A percentile compares a stretch with the other conserved stretches of the same genome.
Evolutionary conservation across 2,329 filamentous ascomycete species (phyloP).

Genomic region (Ambrosiella beaveri): DNA sequence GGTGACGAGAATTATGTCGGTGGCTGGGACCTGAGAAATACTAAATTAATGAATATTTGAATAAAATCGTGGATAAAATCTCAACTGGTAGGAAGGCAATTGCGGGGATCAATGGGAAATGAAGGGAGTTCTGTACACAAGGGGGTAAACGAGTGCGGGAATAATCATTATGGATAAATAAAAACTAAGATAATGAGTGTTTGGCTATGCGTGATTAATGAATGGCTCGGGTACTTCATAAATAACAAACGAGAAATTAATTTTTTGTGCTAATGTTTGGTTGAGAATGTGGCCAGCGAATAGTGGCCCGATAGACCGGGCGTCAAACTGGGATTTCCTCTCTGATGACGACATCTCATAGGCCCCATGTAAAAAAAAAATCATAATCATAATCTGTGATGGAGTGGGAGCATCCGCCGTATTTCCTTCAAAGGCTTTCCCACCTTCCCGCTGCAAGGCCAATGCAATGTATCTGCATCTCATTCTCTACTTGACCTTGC

Average conservation of each 20-base stretch:
- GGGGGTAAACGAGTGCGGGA: neutral
- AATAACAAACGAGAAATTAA: too few species aligned
- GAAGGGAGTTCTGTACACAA: neutral
- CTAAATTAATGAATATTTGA: neutral
- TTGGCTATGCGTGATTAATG: neutral
- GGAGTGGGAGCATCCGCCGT: too few species aligned
- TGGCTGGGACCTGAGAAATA: neutral
- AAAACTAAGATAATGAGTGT: neutral
- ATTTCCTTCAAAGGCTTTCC: neutral
- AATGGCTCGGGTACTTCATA: neutral
- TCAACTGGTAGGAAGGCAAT: neutral
- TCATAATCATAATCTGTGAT: neutral
- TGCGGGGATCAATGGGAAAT: neutral
- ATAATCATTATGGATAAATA: neutral
- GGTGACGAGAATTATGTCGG: neutral
- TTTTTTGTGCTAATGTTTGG: too few species aligned
- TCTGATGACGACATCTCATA: neutral
- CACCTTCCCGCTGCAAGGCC: neutral
- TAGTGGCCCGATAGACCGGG: too few species aligned
- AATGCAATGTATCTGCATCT: neutral
- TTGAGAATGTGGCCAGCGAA: too few species aligned
- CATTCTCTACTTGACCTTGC: neutral
- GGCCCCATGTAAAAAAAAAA: neutral
- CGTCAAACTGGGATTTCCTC: too few species aligned
- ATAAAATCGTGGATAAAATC: neutral